Conservation (phyloP, 2,329 filamentous ascomycete genomes). For the Nemania sp. region DNA sequence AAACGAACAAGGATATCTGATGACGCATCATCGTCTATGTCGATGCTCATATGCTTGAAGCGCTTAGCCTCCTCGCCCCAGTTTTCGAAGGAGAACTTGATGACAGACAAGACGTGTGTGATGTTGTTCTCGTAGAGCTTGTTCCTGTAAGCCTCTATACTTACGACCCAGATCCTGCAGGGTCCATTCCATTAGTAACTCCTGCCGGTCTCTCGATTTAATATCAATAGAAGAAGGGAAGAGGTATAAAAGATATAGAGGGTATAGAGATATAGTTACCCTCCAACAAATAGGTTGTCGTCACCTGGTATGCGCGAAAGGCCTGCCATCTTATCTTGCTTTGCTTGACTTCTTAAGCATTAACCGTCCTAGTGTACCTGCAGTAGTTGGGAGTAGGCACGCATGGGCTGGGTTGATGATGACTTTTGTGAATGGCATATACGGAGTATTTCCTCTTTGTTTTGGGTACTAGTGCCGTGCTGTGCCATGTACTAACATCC, state of each 20-base stretch:
- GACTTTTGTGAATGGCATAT: no score
- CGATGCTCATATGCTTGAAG: conserved; percentile 80
- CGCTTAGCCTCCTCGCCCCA: conserved; percentile 62
- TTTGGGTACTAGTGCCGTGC: no score
- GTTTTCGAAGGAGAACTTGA: conserved; percentile 60
- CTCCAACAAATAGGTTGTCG: conserved; percentile 81
- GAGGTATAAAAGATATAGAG: background rate
- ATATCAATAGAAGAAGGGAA: no score
- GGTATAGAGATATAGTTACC: conserved; percentile 70
- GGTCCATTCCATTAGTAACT: conserved; percentile 24
- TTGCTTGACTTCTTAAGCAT: background rate
- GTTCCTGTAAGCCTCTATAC: conserved; percentile 68
- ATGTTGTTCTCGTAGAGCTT: conserved; percentile 79
- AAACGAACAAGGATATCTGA: conserved; percentile 88
- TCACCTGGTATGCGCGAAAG: conserved; percentile 76
- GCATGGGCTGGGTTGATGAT: background rate
- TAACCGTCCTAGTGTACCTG: background rate
- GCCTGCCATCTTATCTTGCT: conserved; percentile 62
- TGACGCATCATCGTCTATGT: conserved; percentile 91
- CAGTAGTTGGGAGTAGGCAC: background rate
- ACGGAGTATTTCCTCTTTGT: no score
- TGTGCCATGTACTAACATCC: no score
- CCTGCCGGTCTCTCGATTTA: background rate
- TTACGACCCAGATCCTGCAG: conserved; percentile 79
- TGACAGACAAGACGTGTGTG: conserved; percentile 89